These are phyloP conservation scores for Lindgomyces ingoldianus DNA, from an alignment of 495 filamentous ascomycete genomes.

Conservation along the genomic window DNA sequence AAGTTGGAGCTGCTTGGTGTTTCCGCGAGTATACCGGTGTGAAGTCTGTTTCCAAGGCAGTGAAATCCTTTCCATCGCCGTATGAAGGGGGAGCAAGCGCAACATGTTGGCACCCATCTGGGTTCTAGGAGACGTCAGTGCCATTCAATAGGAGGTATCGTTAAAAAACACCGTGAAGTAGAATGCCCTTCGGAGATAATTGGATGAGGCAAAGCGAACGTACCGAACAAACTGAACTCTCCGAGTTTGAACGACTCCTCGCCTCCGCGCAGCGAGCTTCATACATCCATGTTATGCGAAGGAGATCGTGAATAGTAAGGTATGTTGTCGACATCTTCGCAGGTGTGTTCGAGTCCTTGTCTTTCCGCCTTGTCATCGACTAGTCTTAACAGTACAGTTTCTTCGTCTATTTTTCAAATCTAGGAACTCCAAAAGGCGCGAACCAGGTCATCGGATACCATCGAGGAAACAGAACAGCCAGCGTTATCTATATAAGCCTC, in stretches of 20 bases:
- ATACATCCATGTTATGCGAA: slow-evolving; percentile 14
- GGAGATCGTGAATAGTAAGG: slow-evolving; percentile 9
- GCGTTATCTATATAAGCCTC: background rate
- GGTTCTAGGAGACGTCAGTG: background rate
- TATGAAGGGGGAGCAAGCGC: background rate
- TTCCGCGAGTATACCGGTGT: background rate
- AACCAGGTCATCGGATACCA: background rate
- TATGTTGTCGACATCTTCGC: background rate
- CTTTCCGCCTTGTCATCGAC: background rate
- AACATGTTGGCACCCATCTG: background rate
- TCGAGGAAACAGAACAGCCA: background rate
- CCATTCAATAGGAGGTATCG: too few species aligned
- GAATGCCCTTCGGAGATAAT: too few species aligned
- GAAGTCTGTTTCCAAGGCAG: slow-evolving; percentile 17
- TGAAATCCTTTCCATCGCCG: background rate
- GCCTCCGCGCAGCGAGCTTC: background rate
- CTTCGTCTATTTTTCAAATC: background rate
- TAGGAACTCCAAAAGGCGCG: background rate
- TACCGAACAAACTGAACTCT: slow-evolving; percentile 1
- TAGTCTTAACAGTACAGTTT: background rate
- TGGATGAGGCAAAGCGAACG: background rate
- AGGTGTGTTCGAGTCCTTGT: background rate
- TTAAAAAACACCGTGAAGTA: too few species aligned
- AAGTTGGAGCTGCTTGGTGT: background rate
- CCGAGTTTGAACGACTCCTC: background rate